phyloP scores from a whole-genome alignment of 805 yeast species.

The Debaryomyces prosopidis region DNA sequence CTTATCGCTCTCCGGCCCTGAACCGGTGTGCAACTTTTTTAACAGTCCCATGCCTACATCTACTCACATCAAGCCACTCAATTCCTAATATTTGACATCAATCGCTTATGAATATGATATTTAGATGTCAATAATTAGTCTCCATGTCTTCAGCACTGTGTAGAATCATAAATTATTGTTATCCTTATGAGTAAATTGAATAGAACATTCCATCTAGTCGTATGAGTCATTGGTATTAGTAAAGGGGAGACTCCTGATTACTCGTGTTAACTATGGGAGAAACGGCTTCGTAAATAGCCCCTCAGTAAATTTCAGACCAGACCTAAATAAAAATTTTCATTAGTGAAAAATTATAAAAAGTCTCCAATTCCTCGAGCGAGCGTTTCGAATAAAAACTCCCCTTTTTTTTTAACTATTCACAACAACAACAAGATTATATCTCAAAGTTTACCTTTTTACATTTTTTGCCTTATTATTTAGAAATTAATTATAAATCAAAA shows the following conservation, averaged over 20 bases:
- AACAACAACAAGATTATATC: constrained; percentile 10
- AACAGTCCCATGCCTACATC: background rate
- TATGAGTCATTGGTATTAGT: background rate
- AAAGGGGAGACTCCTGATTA: background rate
- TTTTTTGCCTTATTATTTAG: constrained; percentile 7
- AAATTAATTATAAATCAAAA: constrained; percentile 10
- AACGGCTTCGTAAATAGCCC: background rate
- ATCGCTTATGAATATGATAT: no score
- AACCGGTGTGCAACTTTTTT: background rate
- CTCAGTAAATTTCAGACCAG: constrained; percentile 2
- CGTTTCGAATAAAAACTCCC: background rate
- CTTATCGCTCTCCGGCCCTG: background rate
- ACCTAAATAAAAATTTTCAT: background rate
- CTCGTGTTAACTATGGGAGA: background rate
- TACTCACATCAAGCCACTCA: background rate
- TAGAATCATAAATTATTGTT: no score
- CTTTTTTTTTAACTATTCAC: constrained; percentile 3
- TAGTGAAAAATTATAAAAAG: background rate
- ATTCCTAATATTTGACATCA: no score
- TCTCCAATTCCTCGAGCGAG: background rate
- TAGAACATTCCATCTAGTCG: no score
- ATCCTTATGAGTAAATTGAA: no score
- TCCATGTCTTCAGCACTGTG: no score
- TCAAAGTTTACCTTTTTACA: background rate
- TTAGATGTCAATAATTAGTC: no score